These are phyloP conservation scores for Ambispora gerdemannii DNA, from an alignment of 192 early-diverging fungal species.

Conservation along the genomic window DNA sequence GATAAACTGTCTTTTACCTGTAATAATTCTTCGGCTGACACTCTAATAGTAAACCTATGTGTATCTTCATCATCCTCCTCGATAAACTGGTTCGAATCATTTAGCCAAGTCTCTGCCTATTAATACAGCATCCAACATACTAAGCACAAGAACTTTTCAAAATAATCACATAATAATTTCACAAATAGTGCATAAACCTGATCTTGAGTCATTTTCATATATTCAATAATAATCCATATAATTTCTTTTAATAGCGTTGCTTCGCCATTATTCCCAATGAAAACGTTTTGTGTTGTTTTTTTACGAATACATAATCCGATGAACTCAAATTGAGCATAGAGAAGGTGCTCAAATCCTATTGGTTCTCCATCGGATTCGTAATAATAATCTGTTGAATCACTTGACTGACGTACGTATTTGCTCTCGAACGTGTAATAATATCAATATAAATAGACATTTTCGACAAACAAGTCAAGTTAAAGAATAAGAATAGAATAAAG, in stretches of 20 bases:
- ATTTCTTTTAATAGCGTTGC: conserved; percentile 53
- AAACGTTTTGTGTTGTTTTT: conserved; percentile 50
- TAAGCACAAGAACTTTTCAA: too few relatives aligned
- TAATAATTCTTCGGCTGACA: conserved; percentile 78
- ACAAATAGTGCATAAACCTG: too few relatives aligned
- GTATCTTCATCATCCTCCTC: conserved; percentile 90
- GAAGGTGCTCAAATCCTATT: conserved; percentile 60
- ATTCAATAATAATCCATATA: conserved; percentile 57
- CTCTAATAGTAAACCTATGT: conserved; percentile 80
- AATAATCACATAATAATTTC: too few relatives aligned
- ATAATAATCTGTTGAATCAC: conserved; percentile 42
- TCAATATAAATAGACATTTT: too few relatives aligned
- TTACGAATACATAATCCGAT: conserved; percentile 53
- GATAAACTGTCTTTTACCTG: too few relatives aligned
- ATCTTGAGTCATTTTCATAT: conserved; percentile 80
- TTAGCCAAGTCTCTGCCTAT: conserved; percentile 73
- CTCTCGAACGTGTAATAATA: conserved; percentile 33
- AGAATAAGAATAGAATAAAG: background rate
- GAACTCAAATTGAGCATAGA: conserved; percentile 70
- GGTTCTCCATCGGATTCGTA: conserved; percentile 73
- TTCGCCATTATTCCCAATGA: conserved; percentile 45
- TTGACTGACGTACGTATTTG: conserved; percentile 46
- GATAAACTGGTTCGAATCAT: conserved; percentile 84
- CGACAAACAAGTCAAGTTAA: background rate
- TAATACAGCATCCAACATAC: too few relatives aligned